phyloP scores from a whole-genome alignment of 192 early-diverging fungal species.

The Allomyces arbusculus region DNA sequence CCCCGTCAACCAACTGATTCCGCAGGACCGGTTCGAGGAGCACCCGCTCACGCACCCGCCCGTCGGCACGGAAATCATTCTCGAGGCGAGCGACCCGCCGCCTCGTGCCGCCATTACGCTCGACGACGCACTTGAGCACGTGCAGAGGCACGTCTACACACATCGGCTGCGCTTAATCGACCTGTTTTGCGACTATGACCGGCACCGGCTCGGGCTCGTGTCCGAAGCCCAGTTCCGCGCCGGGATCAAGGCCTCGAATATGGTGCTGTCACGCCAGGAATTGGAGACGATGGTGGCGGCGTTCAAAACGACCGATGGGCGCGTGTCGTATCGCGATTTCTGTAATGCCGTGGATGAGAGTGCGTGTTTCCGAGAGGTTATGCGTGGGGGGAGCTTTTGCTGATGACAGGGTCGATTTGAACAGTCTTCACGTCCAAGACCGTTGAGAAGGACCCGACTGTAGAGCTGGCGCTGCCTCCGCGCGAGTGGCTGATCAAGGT shows the following conservation, averaged over 20 bases:
- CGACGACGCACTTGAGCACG: not conserved
- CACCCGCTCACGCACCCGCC: not conserved
- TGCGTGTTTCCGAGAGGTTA: not conserved
- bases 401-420: too few species aligned
- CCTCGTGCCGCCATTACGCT: not conserved
- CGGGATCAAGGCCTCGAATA: not conserved
- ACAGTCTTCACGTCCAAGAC: not conserved
- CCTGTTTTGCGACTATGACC: constrained; percentile 34
- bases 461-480: not conserved
- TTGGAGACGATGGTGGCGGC: not conserved
- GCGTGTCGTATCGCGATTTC: not conserved
- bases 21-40: not conserved
- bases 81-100: constrained; percentile 1
- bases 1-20: not conserved
- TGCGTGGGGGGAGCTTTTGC: too few species aligned
- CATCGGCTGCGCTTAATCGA: constrained; percentile 27
- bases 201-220: constrained; percentile 26
- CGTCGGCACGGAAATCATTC: constrained; percentile 1
- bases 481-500: not conserved
- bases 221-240: constrained; percentile 15
- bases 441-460: not conserved
- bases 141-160: constrained; percentile 21
- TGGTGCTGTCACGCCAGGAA: not conserved
- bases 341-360: constrained; percentile 2
- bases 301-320: not conserved